These are phyloP conservation scores for Batkoa obscura DNA, from an alignment of 371 early-diverging fungal genomes.

Conservation along the genomic window DNA sequence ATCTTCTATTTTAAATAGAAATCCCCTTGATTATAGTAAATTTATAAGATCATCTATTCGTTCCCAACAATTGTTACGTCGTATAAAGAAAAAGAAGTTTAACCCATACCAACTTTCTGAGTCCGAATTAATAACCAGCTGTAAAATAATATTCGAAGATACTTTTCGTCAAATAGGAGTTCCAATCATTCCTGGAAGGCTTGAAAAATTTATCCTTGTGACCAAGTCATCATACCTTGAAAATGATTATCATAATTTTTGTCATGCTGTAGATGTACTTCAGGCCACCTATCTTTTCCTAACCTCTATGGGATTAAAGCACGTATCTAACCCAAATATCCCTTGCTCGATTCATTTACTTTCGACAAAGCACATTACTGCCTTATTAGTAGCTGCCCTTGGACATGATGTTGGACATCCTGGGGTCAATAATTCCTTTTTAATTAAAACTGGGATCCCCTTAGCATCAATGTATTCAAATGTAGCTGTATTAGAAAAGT, in stretches of 20 bases:
- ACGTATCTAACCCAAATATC: background rate
- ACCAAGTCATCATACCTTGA: background rate
- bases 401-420: slow-evolving; percentile 80
- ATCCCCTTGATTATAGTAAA: background rate
- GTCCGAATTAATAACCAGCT: background rate
- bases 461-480: slow-evolving; percentile 73
- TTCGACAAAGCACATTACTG: slow-evolving; percentile 43
- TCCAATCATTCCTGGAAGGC: background rate
- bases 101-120: background rate
- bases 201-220: background rate
- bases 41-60: background rate
- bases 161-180: background rate
- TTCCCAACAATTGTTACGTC: background rate
- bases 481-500: slow-evolving; percentile 73
- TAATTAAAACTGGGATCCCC: slow-evolving; percentile 55
- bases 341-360: slow-evolving; percentile 26
- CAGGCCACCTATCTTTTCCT: slow-evolving; percentile 56
- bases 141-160: background rate
- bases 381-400: slow-evolving; percentile 50
- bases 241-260: slow-evolving; percentile 70
- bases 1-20: background rate
- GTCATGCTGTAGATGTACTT: slow-evolving; percentile 75
- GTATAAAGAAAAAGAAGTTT: background rate
- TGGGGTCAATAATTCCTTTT: slow-evolving; percentile 62
- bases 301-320: slow-evolving; percentile 12